Base-by-base conservation (phyloP, 192 early-diverging fungal genomes). In the Lobosporangium transversale region DNA sequence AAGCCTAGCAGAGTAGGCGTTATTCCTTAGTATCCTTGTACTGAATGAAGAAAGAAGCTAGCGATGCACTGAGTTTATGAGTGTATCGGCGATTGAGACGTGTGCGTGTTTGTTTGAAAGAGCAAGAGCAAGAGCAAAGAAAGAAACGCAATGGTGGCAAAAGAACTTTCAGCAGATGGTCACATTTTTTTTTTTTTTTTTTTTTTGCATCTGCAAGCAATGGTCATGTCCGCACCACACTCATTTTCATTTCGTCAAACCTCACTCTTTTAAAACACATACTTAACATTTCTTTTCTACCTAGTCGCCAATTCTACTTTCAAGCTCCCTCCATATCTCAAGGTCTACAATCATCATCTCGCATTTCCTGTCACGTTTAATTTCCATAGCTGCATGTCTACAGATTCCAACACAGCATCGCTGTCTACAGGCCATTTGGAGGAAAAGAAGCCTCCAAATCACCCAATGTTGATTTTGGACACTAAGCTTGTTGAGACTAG, bases 171-270 rank as follows among this genome's bases (percentile, higher is more conserved):
- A n/a, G n/a, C n/a, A n/a, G n/a, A 43, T 24, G 42, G 37, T 33
- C 55, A 40, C 55, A 35, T 10, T 31, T 33, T 33, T 32, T 32
- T 37, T 54, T 54, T 54, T 54, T 51, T 51, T 51, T 51, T 24
- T 51, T 26, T 51, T n/a, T 51, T n/a, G n/a, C n/a, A n/a, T n/a
- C n/a, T n/a, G n/a, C n/a, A n/a, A n/a, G n/a, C n/a, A n/a, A n/a
- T n/a, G 1, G 29, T 32, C 29, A 42, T 42, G 17, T 42, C 44
- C 8, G 20, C 2, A 1, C 31, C 33, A 5, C 21, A 26, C 3
- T 49, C 18, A 5, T 37, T 37, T 31, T 48, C 14, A 2, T 27
- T 33, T 48, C 17, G 36, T 30, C n/a, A n/a, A n/a, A n/a, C n/a
- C n/a, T n/a, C n/a, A n/a, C n/a, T n/a, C n/a, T n/a, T n/a, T n/a